phyloP scores from a whole-genome alignment of 2,329 filamentous ascomycete species.

The Pseudocercospora eumusae region DNA sequence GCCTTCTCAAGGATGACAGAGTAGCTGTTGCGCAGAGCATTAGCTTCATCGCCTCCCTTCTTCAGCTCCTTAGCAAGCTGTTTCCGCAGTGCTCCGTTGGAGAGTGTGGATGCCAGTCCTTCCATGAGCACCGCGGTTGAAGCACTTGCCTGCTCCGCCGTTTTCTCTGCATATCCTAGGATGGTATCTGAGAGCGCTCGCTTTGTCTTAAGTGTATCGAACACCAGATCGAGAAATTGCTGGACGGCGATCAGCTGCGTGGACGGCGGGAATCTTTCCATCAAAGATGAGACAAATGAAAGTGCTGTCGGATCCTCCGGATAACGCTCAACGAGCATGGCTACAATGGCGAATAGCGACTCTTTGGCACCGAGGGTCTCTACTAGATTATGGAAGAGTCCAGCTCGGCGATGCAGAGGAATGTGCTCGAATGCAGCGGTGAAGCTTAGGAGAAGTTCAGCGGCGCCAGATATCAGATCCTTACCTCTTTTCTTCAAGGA shows the following conservation, averaged over 20 bases:
- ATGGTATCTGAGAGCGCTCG: slow-evolving; percentile 72
- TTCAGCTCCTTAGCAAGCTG: slow-evolving; percentile 34
- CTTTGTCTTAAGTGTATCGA: slow-evolving; percentile 73
- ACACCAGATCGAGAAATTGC: slow-evolving; percentile 72
- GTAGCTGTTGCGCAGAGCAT: slow-evolving; percentile 33
- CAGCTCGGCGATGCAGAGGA: slow-evolving; percentile 77
- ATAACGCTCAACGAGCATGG: slow-evolving; percentile 89
- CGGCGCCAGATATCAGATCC: slow-evolving; percentile 76
- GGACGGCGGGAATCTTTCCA: slow-evolving; percentile 70
- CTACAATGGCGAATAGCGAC: slow-evolving; percentile 82
- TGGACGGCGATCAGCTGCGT: slow-evolving; percentile 73
- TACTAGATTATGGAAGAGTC: slow-evolving; percentile 80
- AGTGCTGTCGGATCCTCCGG: slow-evolving; percentile 72
- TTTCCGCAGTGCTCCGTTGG: slow-evolving; percentile 29
- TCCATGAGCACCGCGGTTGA: slow-evolving; percentile 43
- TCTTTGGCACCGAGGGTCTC: slow-evolving; percentile 82
- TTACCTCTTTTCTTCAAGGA: slow-evolving; percentile 78
- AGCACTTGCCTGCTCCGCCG: slow-evolving; percentile 37
- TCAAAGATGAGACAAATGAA: slow-evolving; percentile 73
- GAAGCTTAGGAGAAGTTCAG: slow-evolving; percentile 91
- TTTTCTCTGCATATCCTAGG: slow-evolving; percentile 61
- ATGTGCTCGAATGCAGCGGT: slow-evolving; percentile 96
- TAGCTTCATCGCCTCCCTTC: slow-evolving; percentile 25
- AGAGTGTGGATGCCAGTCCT: slow-evolving; percentile 43
- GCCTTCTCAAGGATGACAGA: slow-evolving; percentile 44